Evolutionary conservation across 2,329 filamentous ascomycete species (phyloP).

Genomic region (Colletotrichum aenigma): DNA sequence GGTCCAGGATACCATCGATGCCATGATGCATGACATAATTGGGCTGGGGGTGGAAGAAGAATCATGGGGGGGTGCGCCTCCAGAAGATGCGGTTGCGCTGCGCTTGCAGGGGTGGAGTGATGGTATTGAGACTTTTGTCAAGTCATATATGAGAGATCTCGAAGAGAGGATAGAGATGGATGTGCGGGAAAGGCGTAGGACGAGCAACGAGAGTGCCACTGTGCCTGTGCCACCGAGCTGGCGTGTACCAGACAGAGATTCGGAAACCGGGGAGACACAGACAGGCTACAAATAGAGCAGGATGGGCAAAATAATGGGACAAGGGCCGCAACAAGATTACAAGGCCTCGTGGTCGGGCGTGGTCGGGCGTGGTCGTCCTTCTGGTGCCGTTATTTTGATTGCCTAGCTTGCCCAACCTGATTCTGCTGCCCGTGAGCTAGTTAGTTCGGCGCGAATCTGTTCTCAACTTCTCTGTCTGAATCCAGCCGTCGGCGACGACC

Average conservation of each 20-base stretch:
- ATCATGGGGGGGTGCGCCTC: slow-evolving; percentile 10
- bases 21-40: slow-evolving; percentile 53
- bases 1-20: slow-evolving; percentile 36
- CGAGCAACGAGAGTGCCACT: background rate
- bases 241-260: background rate
- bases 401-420: slow-evolving; percentile 3
- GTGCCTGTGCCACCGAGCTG: background rate
- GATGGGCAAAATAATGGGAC: background rate
- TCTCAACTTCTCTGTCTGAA: background rate
- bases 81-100: slow-evolving; percentile 12
- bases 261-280: background rate
- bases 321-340: slow-evolving; percentile 8
- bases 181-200: background rate
- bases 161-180: background rate
- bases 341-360: background rate
- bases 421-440: background rate
- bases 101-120: slow-evolving; percentile 19
- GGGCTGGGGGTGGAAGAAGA: slow-evolving; percentile 24
- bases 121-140: slow-evolving; percentile 22
- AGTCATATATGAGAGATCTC: slow-evolving; percentile 11
- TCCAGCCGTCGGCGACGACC: slow-evolving; percentile 14
- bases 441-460: slow-evolving; percentile 15
- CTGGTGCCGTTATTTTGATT: slow-evolving; percentile 17
- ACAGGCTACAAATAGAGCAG: background rate
- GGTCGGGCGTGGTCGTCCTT: background rate